These are phyloP conservation scores for Globomyces pollinis-pini DNA, from an alignment of 192 early-diverging fungal species.

Conservation along the genomic window DNA sequence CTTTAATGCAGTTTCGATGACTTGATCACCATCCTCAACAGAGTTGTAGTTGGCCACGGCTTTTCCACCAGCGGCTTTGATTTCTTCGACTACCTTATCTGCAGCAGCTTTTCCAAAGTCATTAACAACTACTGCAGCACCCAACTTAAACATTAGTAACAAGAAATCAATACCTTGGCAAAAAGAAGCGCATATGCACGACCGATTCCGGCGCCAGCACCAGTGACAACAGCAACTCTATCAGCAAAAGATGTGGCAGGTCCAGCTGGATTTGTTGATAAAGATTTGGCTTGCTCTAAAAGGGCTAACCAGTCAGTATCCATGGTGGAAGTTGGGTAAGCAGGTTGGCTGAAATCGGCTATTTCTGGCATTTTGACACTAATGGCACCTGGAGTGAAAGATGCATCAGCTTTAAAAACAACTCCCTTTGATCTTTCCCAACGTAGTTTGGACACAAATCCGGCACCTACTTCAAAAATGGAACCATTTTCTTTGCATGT, in stretches of 20 bases:
- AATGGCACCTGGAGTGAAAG: slow-evolving; percentile 79
- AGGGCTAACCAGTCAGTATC: slow-evolving; percentile 78
- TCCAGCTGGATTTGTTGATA: slow-evolving; percentile 52
- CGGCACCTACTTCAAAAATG: slow-evolving; percentile 94
- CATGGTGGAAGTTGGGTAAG: slow-evolving; percentile 65
- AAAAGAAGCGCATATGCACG: slow-evolving; percentile 80
- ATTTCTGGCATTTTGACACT: slow-evolving; percentile 70
- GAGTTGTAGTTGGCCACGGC: slow-evolving; percentile 87
- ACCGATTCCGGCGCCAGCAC: slow-evolving; percentile 90
- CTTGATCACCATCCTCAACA: slow-evolving; percentile 92
- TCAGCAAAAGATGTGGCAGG: slow-evolving; percentile 62
- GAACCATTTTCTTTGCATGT: slow-evolving; percentile 67
- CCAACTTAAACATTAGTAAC: slow-evolving; percentile 38
- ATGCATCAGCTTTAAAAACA: slow-evolving; percentile 82
- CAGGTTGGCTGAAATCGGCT: slow-evolving; percentile 43
- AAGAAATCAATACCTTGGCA: slow-evolving; percentile 45
- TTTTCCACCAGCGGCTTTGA: slow-evolving; percentile 70
- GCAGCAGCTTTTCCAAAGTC: slow-evolving; percentile 67
- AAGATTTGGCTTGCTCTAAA: slow-evolving; percentile 63
- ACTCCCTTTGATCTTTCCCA: slow-evolving; percentile 84
- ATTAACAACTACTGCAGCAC: slow-evolving; percentile 88
- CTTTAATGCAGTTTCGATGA: slow-evolving; percentile 85
- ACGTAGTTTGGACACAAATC: slow-evolving; percentile 88
- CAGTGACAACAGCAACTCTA: slow-evolving; percentile 81
- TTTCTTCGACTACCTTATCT: slow-evolving; percentile 79